Base-by-base conservation (phyloP, 1,284 basidiomycete genomes). In the Quambalaria eucalypti region DNA sequence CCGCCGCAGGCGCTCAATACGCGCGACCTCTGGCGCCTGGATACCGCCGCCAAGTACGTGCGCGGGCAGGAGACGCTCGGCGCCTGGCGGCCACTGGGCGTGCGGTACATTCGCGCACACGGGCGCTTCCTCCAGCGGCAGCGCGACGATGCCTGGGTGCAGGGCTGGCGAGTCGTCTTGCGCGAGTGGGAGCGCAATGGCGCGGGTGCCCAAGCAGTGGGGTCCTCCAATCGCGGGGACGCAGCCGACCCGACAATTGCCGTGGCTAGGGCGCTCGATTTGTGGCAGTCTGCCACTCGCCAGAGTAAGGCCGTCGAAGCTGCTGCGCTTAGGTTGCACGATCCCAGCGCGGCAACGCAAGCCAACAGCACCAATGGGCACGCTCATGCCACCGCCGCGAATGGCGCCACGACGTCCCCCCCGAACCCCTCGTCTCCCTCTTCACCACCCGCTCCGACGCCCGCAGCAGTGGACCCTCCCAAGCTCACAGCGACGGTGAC, bases 31-130 rank as follows among this genome's bases (percentile, higher is more conserved):
- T 97, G 93, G 92, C 81, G 91, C 49, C 80, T 97, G 51, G 90
- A 97, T 78, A 97, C 93, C 1, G 85, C 87, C 16, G 86, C 88
- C 74, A 92, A 90, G 76, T 93, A 92, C 73, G 90, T 98, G 0
- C 82, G 85, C 25, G 91, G 92, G 2, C 90, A 97, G 73, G 90
- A 96, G 69, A 78, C 82, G 2, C 80, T 97, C 26, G 65, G 67
- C 1, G 73, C 79, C 7, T 97, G 93, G 92, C 86, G 85, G 65
- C 85, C 92, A 38, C 82, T 92, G 28, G 88, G 90, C 5, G 81
- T 96, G 9, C 85, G 85, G 1, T 83, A 91, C 8, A 85, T 98
- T 21, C 84, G 90, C 57, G 93, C 96, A 69, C 88, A 89, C 71
- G 81, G 80, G 42, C 80, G 82, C 54, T 77, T 90, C 19, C 80